Percentiles rank a stretch among this genome's conserved stretches.
Conservation (phyloP, 2,329 filamentous ascomycete species). For the Pleurostoma richardsiae region DNA sequence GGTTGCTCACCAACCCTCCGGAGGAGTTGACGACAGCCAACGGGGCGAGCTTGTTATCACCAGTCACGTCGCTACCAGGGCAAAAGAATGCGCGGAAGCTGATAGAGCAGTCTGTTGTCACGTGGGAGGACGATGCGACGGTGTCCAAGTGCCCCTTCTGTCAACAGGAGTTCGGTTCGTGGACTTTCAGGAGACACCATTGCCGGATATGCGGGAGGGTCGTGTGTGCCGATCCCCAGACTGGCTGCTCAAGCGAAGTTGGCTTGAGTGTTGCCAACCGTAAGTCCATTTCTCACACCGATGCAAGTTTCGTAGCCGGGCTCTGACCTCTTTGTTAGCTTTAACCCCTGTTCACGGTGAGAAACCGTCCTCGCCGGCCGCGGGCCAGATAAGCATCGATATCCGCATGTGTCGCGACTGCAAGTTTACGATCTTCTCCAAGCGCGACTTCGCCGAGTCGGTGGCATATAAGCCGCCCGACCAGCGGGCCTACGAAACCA, state of each 20-base stretch:
- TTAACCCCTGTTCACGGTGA: too few relatives aligned
- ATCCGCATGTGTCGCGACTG: conserved; percentile 92
- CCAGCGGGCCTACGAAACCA: conserved; percentile 75
- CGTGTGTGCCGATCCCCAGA: conserved; percentile 83
- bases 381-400: conserved; percentile 63
- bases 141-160: conserved; percentile 87
- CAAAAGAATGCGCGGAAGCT: conserved; percentile 73
- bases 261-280: conserved; percentile 67
- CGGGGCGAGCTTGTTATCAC: conserved; percentile 48
- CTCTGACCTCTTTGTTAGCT: background rate
- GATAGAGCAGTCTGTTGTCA: conserved; percentile 87
- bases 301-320: fast-evolving
- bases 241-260: conserved; percentile 79
- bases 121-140: conserved; percentile 86
- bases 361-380: conserved; percentile 1
- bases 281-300: conserved; percentile 14
- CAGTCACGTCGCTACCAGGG: conserved; percentile 56
- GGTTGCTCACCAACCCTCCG: conserved; percentile 71
- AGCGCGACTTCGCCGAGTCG: conserved; percentile 72
- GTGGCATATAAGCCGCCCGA: conserved; percentile 64
- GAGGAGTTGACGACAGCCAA: conserved; percentile 54
- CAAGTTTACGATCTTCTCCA: conserved; percentile 55
- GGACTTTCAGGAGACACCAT: conserved; percentile 90
- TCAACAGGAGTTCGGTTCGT: conserved; percentile 89
- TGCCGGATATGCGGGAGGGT: conserved; percentile 91